A percentile compares a stretch with the other conserved stretches of the same genome.
phyloP scores from a whole-genome alignment of 495 filamentous ascomycete species.

The Lepidopterella palustris region DNA sequence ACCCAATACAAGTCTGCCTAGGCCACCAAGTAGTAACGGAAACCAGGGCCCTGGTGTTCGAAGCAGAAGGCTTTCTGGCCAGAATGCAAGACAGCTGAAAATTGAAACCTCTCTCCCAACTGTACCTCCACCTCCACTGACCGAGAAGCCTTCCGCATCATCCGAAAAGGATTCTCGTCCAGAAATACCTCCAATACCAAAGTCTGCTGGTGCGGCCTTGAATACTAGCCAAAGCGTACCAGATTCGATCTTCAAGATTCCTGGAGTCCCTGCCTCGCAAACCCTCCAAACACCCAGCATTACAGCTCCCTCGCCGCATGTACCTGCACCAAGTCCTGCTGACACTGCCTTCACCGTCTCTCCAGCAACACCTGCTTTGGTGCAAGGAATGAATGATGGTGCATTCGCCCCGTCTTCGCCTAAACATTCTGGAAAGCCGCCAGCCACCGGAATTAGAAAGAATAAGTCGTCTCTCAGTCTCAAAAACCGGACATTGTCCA shows the following conservation, averaged over 20 bases:
- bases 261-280: slow-evolving; percentile 19
- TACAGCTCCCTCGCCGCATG: slow-evolving; percentile 21
- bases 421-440: slow-evolving; percentile 16
- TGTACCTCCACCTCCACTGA: slow-evolving; percentile 34
- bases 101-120: slow-evolving; percentile 67
- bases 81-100: slow-evolving; percentile 72
- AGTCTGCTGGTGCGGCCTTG: slow-evolving; percentile 23
- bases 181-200: slow-evolving; percentile 33
- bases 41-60: slow-evolving; percentile 55
- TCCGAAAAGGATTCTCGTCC: slow-evolving; percentile 41
- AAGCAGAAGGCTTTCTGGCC: slow-evolving; percentile 73
- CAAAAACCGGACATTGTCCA: slow-evolving; percentile 66
- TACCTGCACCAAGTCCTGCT: slow-evolving; percentile 22
- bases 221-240: slow-evolving; percentile 8
- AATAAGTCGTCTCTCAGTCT: slow-evolving; percentile 73
- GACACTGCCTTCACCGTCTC: slow-evolving; percentile 29
- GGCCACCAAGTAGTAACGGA: slow-evolving; percentile 38
- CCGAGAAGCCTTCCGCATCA: slow-evolving; percentile 38
- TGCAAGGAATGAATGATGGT: slow-evolving; percentile 22
- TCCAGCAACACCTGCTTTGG: slow-evolving; percentile 27
- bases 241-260: slow-evolving; percentile 25
- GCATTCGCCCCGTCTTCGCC: slow-evolving; percentile 24
- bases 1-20: slow-evolving; percentile 25
- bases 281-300: slow-evolving; percentile 4
- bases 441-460: slow-evolving; percentile 56